A percentile compares a stretch with the other conserved stretches of the same genome.
These are phyloP conservation scores for Phoma herbarum DNA, from an alignment of 2,329 filamentous ascomycete species.

Conservation along the genomic window DNA sequence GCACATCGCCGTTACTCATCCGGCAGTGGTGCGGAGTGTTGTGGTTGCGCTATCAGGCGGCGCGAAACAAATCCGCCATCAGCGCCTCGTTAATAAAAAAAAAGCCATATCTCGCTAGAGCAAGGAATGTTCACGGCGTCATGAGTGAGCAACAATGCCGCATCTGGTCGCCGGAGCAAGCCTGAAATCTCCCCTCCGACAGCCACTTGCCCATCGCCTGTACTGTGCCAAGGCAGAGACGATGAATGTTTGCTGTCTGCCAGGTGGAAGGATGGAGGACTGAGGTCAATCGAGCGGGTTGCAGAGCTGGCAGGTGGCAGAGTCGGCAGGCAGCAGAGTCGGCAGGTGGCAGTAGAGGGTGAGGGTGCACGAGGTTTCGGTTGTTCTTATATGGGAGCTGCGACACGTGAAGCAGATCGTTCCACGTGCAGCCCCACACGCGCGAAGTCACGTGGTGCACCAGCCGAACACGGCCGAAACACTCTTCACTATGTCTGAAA, in stretches of 20 bases:
- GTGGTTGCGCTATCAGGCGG: neutral
- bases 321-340: too few relatives aligned
- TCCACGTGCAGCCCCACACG: neutral
- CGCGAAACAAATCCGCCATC: neutral
- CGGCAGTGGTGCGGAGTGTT: neutral
- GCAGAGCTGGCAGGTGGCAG: neutral
- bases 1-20: neutral
- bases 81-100: neutral
- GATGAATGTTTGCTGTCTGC: conserved; percentile 1
- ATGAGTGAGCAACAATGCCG: neutral
- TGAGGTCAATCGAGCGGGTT: conserved; percentile 5
- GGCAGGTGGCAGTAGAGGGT: neutral
- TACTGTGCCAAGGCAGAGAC: neutral
- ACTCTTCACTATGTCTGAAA: neutral
- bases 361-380: neutral
- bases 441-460: neutral
- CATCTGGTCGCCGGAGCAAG: conserved; percentile 2
- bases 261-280: conserved; percentile 11
- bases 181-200: conserved; percentile 5
- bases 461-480: too few relatives aligned
- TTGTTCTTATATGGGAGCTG: neutral
- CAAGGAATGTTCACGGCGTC: neutral
- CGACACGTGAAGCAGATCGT: neutral
- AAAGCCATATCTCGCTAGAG: too few relatives aligned
- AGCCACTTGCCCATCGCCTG: conserved; percentile 1